Evolutionary conservation across 495 filamentous ascomycete species (phyloP), one percentile per base, ranked within the genome.

Genomic region (Penicillium malachiteum): DNA sequence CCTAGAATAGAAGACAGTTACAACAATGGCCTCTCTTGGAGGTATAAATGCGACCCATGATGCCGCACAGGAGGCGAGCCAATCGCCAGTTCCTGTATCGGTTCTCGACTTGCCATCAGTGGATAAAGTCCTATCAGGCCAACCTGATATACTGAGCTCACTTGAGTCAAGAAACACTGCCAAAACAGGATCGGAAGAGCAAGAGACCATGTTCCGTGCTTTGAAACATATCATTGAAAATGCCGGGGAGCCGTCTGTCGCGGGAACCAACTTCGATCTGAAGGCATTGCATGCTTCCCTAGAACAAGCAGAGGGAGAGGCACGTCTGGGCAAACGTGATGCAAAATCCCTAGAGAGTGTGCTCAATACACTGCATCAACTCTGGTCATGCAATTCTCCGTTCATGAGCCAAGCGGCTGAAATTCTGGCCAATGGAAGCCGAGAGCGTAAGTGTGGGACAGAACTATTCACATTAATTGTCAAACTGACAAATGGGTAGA

Each of bases 361-460:
- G 7, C 52, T 40, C 37, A 38, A 38, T 16, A 67, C 68, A 21
- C 56, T 79, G 41, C 41, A 62, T 16, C 66, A 71, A 48, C 58
- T 79, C 1, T 76, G 71, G 73, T 48, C 61, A 42, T 66, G 65
- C 54, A 65, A 64, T 43, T 78, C 73, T 2, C 60, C 61, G 7
- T 73, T 76, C 14, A 64, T 90, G 57, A 65, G 71, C 16, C 56
- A 68, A n/a, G 74, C 82, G 3, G 78, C 83, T 10, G 84, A 86
- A 58, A 74, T 79, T 56, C 61, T 88, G 39, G 88, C 83, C 2
- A 82, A 90, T 67, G 81, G 73, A 11, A 87, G 87, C 63, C 82
- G 87, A 69, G 79, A 87, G 60, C 72, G 87, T 90, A 63, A 79
- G 84, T 72, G 35, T 40, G n/a, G 50, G 18, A 1, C n/a, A 8